phyloP scores from a whole-genome alignment of 176 grass and related monocot species.

The Carex littledalei region DNA sequence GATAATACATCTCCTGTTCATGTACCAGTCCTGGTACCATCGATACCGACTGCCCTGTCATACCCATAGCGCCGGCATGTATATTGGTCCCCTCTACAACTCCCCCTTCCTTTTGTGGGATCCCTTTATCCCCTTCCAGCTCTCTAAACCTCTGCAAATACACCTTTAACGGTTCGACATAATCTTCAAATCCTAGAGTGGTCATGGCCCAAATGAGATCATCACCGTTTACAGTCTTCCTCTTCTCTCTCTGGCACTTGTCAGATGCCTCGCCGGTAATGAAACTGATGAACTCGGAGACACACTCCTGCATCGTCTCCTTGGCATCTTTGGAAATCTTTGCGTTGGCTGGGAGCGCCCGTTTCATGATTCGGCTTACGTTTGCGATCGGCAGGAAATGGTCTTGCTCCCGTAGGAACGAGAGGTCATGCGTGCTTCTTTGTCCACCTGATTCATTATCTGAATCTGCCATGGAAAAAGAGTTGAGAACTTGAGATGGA shows the following conservation, averaged over 20 bases:
- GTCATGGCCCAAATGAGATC: constrained; percentile 97
- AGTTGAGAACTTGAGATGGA: not conserved
- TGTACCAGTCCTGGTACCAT: constrained; percentile 44
- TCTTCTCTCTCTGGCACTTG: constrained; percentile 97
- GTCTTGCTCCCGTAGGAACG: constrained; percentile 72
- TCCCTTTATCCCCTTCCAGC: constrained; percentile 73
- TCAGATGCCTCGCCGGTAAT: constrained; percentile 96
- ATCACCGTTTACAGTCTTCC: constrained; percentile 98
- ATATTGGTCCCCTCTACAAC: constrained; percentile 26
- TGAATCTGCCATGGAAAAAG: constrained; percentile 56
- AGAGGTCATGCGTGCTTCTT: constrained; percentile 28
- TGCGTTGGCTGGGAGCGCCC: constrained; percentile 81
- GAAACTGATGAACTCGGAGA: constrained; percentile 97
- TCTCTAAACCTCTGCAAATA: constrained; percentile 95
- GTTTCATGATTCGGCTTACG: constrained; percentile 99
- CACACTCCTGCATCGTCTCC: constrained; percentile 99
- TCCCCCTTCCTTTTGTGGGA: constrained; percentile 27
- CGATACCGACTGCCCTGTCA: not conserved
- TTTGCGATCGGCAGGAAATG: constrained; percentile 89
- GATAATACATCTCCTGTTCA: constrained; percentile 40
- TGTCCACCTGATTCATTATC: constrained; percentile 79
- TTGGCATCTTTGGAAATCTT: constrained; percentile 98
- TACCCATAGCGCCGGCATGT: constrained; percentile 12
- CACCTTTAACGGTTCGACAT: constrained; percentile 86
- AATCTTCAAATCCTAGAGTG: constrained; percentile 94